A percentile compares a stretch with the other conserved stretches of the same genome.
Evolutionary conservation across 257 asterid species (phyloP).

Genomic region (Rhazya stricta): DNA sequence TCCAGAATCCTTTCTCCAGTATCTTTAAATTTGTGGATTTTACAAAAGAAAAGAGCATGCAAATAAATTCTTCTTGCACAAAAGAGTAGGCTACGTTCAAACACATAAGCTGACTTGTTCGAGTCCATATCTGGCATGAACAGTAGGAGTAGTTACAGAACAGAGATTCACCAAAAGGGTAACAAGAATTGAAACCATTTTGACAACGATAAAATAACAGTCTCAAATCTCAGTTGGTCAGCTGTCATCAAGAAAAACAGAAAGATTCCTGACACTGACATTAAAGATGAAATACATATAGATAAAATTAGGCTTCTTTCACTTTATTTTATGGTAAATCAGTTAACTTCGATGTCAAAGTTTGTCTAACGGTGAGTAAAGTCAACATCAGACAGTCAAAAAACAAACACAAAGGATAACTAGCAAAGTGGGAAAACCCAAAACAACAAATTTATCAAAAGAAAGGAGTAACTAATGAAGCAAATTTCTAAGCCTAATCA

Average conservation of each 20-base stretch:
- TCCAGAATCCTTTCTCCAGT: not conserved
- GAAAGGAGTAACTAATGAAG: slow-evolving; percentile 28
- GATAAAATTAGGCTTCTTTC: slow-evolving; percentile 3
- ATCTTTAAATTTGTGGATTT: not conserved
- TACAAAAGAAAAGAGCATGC: not conserved
- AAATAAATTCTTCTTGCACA: not conserved
- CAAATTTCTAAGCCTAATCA: slow-evolving; percentile 27
- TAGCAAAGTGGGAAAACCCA: slow-evolving; percentile 20
- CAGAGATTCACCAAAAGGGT: not conserved
- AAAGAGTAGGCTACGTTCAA: not conserved
- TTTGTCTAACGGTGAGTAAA: slow-evolving; percentile 38
- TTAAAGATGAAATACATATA: slow-evolving; percentile 10
- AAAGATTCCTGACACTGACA: slow-evolving; percentile 16
- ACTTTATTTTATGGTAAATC: not conserved
- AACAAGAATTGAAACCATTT: not conserved
- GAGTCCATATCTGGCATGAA: not conserved
- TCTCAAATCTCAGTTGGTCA: not conserved
- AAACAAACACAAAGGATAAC: slow-evolving; percentile 22
- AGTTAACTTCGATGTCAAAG: slow-evolving; percentile 6
- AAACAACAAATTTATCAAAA: slow-evolving; percentile 25
- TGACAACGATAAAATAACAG: not conserved
- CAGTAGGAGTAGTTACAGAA: not conserved
- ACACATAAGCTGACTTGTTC: not conserved
- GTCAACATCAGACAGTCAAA: slow-evolving; percentile 42
- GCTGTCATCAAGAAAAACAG: not conserved